Conservation (phyloP, 148 eudicot species). For the Tetragonia tetragonoides region DNA sequence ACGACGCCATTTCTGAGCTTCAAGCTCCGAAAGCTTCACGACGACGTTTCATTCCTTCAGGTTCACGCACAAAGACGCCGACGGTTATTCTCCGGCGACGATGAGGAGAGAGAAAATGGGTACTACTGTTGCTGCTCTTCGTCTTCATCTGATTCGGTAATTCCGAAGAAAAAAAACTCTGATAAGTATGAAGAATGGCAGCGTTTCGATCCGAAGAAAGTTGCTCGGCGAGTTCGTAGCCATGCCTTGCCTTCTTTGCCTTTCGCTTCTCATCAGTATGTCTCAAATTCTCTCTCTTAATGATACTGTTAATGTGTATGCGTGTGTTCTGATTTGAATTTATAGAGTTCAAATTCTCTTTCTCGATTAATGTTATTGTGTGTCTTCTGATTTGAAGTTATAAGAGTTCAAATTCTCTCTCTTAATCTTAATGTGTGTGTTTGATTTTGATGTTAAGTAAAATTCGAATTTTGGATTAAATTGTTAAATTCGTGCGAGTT, state of each 20-base stretch:
- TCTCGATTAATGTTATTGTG: too few relatives aligned
- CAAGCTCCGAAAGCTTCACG: constrained; percentile 21
- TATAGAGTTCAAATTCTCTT: not conserved
- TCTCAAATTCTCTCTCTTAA: not conserved
- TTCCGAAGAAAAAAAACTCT: constrained; percentile 29
- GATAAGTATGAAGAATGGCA: constrained; percentile 52
- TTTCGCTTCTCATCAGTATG: constrained; percentile 56
- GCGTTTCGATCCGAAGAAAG: constrained; percentile 38
- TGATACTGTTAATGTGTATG: not conserved
- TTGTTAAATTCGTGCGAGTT: too few relatives aligned
- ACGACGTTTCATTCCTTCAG: constrained; percentile 15
- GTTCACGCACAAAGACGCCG: not conserved
- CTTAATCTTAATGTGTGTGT: too few relatives aligned
- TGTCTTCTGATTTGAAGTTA: too few relatives aligned
- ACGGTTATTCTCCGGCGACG: constrained; percentile 9
- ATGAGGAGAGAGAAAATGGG: constrained; percentile 21
- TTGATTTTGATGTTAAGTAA: too few relatives aligned
- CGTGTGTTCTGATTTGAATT: not conserved
- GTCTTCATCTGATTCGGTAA: constrained; percentile 27
- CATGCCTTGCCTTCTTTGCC: constrained; percentile 65
- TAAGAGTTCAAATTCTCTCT: too few relatives aligned
- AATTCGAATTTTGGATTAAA: too few relatives aligned
- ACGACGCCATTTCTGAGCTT: constrained; percentile 40
- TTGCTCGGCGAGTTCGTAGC: constrained; percentile 31
- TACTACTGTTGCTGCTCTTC: constrained; percentile 39